These are phyloP conservation scores for Elsinoe arachidis DNA, from an alignment of 2,329 filamentous ascomycete genomes.

Conservation along the genomic window DNA sequence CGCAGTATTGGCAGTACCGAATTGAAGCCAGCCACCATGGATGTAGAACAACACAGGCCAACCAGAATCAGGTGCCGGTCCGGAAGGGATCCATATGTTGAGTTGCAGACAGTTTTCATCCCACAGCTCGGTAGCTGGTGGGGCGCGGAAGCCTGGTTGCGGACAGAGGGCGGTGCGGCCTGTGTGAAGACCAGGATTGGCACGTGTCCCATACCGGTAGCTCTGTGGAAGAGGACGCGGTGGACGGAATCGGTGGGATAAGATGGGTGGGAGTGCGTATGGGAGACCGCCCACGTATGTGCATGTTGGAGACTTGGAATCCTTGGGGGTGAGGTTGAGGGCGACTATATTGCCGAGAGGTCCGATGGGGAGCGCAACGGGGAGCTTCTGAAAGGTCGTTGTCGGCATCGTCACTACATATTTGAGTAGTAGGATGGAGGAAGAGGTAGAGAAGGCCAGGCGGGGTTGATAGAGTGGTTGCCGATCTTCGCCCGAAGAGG, in stretches of 20 bases:
- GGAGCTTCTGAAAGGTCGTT: conserved; percentile 16
- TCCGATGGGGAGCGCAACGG: conserved; percentile 31
- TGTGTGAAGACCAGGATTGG: conserved; percentile 39
- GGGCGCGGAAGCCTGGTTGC: conserved; percentile 33
- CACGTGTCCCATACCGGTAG: conserved; percentile 44
- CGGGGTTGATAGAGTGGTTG: not conserved
- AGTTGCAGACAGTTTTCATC: conserved; percentile 49
- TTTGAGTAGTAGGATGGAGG: not conserved
- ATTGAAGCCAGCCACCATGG: conserved; percentile 50
- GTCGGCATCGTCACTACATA: conserved; percentile 10
- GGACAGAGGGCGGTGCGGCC: conserved; percentile 40
- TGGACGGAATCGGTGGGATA: conserved; percentile 41
- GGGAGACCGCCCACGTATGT: conserved; percentile 49
- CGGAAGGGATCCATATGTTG: conserved; percentile 48
- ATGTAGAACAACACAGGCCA: conserved; percentile 54
- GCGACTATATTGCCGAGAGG: conserved; percentile 44
- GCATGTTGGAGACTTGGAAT: conserved; percentile 27
- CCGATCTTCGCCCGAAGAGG: conserved; percentile 6
- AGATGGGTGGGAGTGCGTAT: conserved; percentile 44
- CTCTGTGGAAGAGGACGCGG: conserved; percentile 39
- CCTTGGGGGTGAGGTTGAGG: conserved; percentile 33
- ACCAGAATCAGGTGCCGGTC: conserved; percentile 35
- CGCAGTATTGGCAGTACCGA: conserved; percentile 40
- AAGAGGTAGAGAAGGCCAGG: not conserved
- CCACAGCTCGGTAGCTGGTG: conserved; percentile 23